Percentiles rank a stretch among this genome's conserved stretches.
Conservation (phyloP, 345 rosid genomes). For the Leavenworthia alabamica region DNA sequence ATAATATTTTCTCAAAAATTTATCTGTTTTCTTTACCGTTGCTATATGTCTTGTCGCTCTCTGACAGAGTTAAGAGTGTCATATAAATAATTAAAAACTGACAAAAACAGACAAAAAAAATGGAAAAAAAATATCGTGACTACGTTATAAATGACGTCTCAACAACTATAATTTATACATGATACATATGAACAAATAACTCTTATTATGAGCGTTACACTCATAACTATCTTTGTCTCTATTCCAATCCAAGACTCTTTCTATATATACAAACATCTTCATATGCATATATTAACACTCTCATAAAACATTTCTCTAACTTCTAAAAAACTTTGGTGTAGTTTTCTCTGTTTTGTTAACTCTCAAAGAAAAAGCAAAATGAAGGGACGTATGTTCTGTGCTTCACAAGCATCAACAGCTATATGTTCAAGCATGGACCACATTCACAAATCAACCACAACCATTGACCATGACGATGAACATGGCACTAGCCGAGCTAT, state of each 20-base stretch:
- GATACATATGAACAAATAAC: too few relatives aligned
- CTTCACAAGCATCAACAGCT: constrained; percentile 89
- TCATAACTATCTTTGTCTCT: too few relatives aligned
- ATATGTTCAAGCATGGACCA: constrained; percentile 59
- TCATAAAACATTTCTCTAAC: background rate
- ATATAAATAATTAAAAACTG: background rate
- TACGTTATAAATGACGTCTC: too few relatives aligned
- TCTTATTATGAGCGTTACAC: too few relatives aligned
- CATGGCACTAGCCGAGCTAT: constrained; percentile 50
- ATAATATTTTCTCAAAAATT: constrained; percentile 14
- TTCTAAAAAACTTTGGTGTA: background rate
- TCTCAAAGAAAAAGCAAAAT: background rate
- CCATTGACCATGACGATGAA: constrained; percentile 29
- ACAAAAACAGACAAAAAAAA: too few relatives aligned
- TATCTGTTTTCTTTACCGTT: constrained; percentile 22
- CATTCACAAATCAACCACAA: constrained; percentile 29
- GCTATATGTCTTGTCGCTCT: constrained; percentile 18
- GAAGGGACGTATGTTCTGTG: constrained; percentile 32
- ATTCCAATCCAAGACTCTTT: too few relatives aligned
- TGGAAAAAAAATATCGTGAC: too few relatives aligned
- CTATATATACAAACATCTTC: too few relatives aligned
- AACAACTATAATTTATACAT: too few relatives aligned
- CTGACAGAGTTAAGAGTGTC: constrained; percentile 15
- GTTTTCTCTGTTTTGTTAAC: background rate
- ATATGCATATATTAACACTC: background rate